Conservation (phyloP, 1,139 yeast species). For the Saccharomyces pastorianus region DNA sequence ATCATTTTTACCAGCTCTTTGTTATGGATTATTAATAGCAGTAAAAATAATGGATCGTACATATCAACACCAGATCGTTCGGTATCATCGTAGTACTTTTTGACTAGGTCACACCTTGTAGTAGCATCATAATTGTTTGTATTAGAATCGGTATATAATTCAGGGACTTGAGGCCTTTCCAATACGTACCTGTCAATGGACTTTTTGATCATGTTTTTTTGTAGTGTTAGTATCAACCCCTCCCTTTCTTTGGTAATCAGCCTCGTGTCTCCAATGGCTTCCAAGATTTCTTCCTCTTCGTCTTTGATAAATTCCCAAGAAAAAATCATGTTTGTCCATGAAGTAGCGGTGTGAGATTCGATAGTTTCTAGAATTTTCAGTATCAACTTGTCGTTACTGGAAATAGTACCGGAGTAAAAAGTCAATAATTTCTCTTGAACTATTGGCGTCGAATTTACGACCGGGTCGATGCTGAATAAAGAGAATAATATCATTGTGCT, state of each 20-base stretch:
- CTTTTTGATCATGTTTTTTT: conserved; percentile 44
- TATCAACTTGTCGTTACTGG: conserved; percentile 55
- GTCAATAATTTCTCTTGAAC: conserved; percentile 43
- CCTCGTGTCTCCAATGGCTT: conserved; percentile 38
- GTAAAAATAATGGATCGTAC: conserved; percentile 57
- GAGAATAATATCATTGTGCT: conserved; percentile 39
- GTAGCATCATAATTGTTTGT: conserved; percentile 2
- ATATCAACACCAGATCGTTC: conserved; percentile 20
- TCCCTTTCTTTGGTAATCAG: conserved; percentile 43
- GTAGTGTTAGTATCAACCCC: conserved; percentile 49
- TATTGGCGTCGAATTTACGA: conserved; percentile 40
- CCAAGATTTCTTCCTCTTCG: conserved; percentile 36
- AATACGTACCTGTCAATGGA: conserved; percentile 38
- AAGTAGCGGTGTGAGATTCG: conserved; percentile 43
- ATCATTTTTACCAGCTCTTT: conserved; percentile 45
- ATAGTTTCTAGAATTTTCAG: conserved; percentile 46
- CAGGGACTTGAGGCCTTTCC: conserved; percentile 15
- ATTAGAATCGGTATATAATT: conserved; percentile 11
- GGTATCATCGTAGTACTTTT: conserved; percentile 26
- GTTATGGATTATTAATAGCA: conserved; percentile 50
- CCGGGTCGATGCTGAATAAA: conserved; percentile 42
- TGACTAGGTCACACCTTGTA: conserved; percentile 24
- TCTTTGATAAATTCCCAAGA: conserved; percentile 59
- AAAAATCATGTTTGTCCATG: conserved; percentile 55
- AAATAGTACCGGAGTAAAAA: conserved; percentile 55